Percentiles rank a stretch among this genome's conserved stretches.
These are phyloP conservation scores for Gracilaria vermiculophylla DNA, from an alignment of 23 red algal genomes.

Conservation along the genomic window DNA sequence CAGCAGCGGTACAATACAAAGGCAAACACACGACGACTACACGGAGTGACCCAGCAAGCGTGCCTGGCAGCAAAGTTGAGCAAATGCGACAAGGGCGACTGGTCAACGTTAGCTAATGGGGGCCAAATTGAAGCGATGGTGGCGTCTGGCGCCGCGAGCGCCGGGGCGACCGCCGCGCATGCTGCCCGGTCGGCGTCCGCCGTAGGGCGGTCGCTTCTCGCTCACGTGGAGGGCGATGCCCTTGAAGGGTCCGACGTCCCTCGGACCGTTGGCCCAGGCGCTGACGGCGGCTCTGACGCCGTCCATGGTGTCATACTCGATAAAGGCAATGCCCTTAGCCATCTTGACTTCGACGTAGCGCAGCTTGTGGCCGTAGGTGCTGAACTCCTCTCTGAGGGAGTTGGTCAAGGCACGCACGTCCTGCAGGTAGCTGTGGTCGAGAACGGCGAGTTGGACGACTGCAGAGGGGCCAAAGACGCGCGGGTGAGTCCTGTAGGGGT, in stretches of 20 bases:
- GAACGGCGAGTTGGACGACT: conserved; percentile 21
- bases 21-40: background rate
- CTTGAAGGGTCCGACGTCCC: conserved; percentile 27
- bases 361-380: conserved; percentile 42
- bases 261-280: conserved; percentile 48
- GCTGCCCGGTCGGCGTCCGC: conserved; percentile 27
- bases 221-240: conserved; percentile 43
- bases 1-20: background rate
- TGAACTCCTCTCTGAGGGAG: conserved; percentile 29
- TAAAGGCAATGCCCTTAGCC: conserved; percentile 54
- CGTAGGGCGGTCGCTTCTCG: conserved; percentile 44
- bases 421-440: background rate
- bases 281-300: conserved; percentile 38
- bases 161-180: conserved; percentile 51
- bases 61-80: background rate
- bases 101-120: conserved; percentile 32
- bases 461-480: conserved; percentile 57
- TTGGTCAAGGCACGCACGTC: conserved; percentile 32
- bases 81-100: background rate
- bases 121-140: conserved; percentile 10
- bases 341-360: conserved; percentile 59
- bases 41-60: background rate
- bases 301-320: conserved; percentile 52
- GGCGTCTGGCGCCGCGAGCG: conserved; percentile 29
- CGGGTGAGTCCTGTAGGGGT: conserved; percentile 6